phyloP scores from a whole-genome alignment of 768 basidiomycete genomes.

The Imleria badia region DNA sequence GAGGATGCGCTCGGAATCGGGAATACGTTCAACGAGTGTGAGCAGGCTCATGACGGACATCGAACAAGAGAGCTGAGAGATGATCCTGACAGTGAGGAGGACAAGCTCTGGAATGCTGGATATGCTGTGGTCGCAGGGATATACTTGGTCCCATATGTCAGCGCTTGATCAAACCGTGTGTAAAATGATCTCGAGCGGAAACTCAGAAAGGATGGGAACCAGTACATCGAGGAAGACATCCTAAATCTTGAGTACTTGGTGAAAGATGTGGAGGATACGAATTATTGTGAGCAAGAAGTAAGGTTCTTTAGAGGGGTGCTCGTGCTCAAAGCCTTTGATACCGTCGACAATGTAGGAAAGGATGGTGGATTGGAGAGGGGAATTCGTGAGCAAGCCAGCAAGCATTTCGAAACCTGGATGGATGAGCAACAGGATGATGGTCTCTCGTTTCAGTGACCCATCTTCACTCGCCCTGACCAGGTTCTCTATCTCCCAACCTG shows the following conservation, averaged over 20 bases:
- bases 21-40: slow-evolving; percentile 74
- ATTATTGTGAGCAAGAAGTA: slow-evolving; percentile 74
- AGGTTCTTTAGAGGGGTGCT: slow-evolving; percentile 64
- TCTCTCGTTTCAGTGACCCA: slow-evolving; percentile 48
- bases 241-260: slow-evolving; percentile 81
- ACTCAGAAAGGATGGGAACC: slow-evolving; percentile 73
- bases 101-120: slow-evolving; percentile 66
- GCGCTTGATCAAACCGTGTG: slow-evolving; percentile 69
- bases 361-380: slow-evolving; percentile 69
- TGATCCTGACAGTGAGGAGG: slow-evolving; percentile 75
- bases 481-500: slow-evolving; percentile 76
- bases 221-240: slow-evolving; percentile 88
- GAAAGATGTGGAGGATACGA: slow-evolving; percentile 78
- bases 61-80: slow-evolving; percentile 65
- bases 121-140: slow-evolving; percentile 84
- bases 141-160: slow-evolving; percentile 66
- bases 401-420: slow-evolving; percentile 91
- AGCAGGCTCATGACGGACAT: slow-evolving; percentile 70
- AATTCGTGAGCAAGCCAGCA: slow-evolving; percentile 71
- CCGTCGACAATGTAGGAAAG: slow-evolving; percentile 83
- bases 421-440: slow-evolving; percentile 53
- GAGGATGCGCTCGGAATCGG: slow-evolving; percentile 82
- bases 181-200: slow-evolving; percentile 70
- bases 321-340: slow-evolving; percentile 71
- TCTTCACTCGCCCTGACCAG: slow-evolving; percentile 61